Percentiles rank a stretch among this genome's conserved stretches.
Conservation (phyloP, 257 asterid genomes). For the Thymus mandschuricus region DNA sequence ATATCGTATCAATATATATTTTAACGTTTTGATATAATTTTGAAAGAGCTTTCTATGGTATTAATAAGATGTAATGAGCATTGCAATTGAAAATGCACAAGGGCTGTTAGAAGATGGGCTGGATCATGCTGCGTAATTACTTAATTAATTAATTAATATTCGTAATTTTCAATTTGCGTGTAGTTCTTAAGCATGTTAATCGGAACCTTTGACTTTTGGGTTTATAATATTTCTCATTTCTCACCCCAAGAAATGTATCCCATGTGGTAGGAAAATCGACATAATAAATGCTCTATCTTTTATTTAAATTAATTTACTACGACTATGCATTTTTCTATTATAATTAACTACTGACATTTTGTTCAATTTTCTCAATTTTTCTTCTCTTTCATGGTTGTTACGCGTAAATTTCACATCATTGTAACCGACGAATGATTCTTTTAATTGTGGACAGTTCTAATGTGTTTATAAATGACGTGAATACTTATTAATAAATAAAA, state of each 20-base stretch:
- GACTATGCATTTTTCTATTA: no score
- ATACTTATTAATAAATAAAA: no score
- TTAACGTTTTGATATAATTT: no score
- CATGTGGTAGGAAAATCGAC: conserved; percentile 21
- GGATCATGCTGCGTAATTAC: not conserved
- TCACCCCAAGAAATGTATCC: conserved; percentile 8
- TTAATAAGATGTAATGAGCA: no score
- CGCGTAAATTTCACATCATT: not conserved
- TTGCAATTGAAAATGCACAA: no score
- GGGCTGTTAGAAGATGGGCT: no score
- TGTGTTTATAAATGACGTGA: no score
- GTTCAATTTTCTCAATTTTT: not conserved
- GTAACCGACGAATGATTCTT: no score
- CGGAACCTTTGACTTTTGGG: conserved; percentile 9
- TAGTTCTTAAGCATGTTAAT: conserved; percentile 12
- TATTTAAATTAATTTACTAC: conserved; percentile 6
- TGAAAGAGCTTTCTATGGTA: no score
- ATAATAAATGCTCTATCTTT: conserved; percentile 33
- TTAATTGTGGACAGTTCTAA: no score
- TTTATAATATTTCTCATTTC: not conserved
- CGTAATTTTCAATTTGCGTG: conserved; percentile 3
- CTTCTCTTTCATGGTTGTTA: not conserved
- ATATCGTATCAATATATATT: no score
- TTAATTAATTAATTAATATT: not conserved
- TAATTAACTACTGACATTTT: not conserved